phyloP scores from a whole-genome alignment of 2,329 filamentous ascomycete species.

The Acrocalymma vagum region DNA sequence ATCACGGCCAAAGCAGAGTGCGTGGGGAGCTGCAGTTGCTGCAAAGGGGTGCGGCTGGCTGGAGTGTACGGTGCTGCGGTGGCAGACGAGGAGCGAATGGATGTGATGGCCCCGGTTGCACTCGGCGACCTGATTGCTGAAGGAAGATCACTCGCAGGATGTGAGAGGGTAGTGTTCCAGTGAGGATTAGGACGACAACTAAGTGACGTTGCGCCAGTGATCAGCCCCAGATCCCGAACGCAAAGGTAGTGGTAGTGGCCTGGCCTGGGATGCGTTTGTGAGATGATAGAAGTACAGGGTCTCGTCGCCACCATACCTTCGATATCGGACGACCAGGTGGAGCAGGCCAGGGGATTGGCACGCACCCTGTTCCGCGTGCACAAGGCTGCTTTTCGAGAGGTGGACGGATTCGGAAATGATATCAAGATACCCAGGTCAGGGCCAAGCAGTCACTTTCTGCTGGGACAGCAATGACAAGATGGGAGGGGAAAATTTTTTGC shows the following conservation, averaged over 20 bases:
- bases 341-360: slow-evolving; percentile 25
- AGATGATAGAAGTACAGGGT: slow-evolving; percentile 30
- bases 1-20: slow-evolving; percentile 9
- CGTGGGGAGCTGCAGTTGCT: slow-evolving; percentile 20
- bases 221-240: slow-evolving; percentile 35
- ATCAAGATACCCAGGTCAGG: too few relatives aligned
- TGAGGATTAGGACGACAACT: slow-evolving; percentile 22
- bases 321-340: slow-evolving; percentile 28
- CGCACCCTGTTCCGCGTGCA: slow-evolving; percentile 25
- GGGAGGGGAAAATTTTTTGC: slow-evolving; percentile 17
- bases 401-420: slow-evolving; percentile 14
- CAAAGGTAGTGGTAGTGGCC: slow-evolving; percentile 19
- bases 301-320: slow-evolving; percentile 37
- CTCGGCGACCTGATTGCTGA: slow-evolving; percentile 25
- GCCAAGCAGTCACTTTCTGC: slow-evolving; percentile 15
- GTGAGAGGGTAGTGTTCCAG: slow-evolving; percentile 14
- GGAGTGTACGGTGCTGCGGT: slow-evolving; percentile 24
- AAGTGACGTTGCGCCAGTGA: slow-evolving; percentile 39
- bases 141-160: slow-evolving; percentile 15
- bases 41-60: slow-evolving; percentile 26
- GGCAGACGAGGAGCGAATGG: slow-evolving; percentile 27
- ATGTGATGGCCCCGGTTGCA: slow-evolving; percentile 18
- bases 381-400: slow-evolving; percentile 26
- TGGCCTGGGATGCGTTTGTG: slow-evolving; percentile 30
- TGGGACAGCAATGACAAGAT: slow-evolving; percentile 11